These are phyloP conservation scores for Ajuga chamaepitys DNA, from an alignment of 257 asterid species.

Conservation along the genomic window DNA sequence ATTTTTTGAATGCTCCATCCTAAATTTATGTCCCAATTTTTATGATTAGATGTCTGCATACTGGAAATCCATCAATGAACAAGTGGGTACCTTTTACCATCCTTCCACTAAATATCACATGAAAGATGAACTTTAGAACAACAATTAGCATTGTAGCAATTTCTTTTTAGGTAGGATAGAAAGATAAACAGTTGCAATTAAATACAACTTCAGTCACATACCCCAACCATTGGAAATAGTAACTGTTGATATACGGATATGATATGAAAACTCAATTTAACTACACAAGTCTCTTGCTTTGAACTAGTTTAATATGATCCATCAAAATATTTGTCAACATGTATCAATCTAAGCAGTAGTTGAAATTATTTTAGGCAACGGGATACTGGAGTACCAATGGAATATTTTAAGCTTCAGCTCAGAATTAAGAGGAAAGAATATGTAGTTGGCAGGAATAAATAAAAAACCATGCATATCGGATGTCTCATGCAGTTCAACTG, in stretches of 20 bases:
- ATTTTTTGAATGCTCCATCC: background rate
- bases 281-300: background rate
- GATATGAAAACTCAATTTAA: background rate
- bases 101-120: background rate
- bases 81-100: background rate
- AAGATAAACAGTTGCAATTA: background rate
- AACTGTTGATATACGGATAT: background rate
- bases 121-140: background rate
- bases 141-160: background rate
- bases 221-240: background rate
- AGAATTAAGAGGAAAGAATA: background rate
- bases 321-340: background rate
- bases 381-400: background rate
- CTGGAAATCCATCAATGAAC: background rate
- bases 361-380: background rate
- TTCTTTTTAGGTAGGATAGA: background rate
- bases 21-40: background rate
- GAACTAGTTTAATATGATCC: background rate
- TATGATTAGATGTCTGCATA: background rate
- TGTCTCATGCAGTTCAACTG: background rate
- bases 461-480: background rate
- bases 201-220: background rate
- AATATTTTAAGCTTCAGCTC: background rate
- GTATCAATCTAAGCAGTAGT: background rate
- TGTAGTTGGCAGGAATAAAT: background rate